Base-by-base conservation (phyloP, 2,329 filamentous ascomycete genomes). In the Botrytis porri region DNA sequence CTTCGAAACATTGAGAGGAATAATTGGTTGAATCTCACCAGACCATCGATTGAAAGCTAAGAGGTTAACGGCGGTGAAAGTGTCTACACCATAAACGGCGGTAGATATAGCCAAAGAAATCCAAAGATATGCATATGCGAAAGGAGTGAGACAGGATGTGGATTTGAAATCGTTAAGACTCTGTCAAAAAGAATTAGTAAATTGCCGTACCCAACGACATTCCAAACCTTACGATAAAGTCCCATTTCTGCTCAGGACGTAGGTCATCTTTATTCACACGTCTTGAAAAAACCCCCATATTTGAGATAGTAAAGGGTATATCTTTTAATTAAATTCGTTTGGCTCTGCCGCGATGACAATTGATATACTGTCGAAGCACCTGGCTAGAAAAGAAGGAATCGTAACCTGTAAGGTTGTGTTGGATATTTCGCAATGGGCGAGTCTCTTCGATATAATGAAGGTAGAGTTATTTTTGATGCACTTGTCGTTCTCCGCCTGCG, bases 21-120 rank as follows among this genome's bases (percentile, higher is more conserved):
- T 92, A 59, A 88, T 87, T 1, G 94, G 94, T 77, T 93, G 84
- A 77, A 98, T 92, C 77, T 93, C 87, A 70, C 92, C 93, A 1
- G 93, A 93, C 95, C 95, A 98, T 74, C 89, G 89, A 83, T 97
- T 89, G 84, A 97, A 98, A 72, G 88, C 92, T 69, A 99, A 88
- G 59, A 99, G 86, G 76, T 97, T 97, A 83, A 98, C 88, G 75
- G 95, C 95, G 7, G 95, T 98, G 81, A 98, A 98, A 75, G 91
- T 94, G 83, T 98, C 95, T 81, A 97, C 92, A 41, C 86, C 90
- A 82, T 97, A 98, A 77, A 97, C 94, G 62, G 93, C 91, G 67
- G 95, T 81, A 4, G 94, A 96, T 73, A 97, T 85, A 70, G 94
- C 73, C 62, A 95, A 87, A 77, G 94, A 92, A 73, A 96, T 86